A percentile compares a stretch with the other conserved stretches of the same genome.
Conservation (phyloP, 225 moss, liverwort and hornwort species). For the Marchantia polymorpha region DNA sequence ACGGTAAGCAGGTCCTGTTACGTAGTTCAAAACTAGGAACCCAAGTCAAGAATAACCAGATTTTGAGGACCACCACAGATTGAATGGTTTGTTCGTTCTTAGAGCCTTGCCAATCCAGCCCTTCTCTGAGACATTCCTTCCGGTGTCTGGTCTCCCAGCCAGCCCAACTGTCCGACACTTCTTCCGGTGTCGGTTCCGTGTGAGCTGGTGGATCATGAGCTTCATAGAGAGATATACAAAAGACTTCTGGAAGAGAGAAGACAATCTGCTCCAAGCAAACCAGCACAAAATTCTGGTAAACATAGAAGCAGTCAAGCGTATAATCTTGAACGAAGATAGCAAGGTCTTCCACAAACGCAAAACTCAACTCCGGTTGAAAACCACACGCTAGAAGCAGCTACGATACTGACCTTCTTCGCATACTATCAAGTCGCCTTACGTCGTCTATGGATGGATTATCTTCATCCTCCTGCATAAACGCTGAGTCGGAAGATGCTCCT, state of each 20-base stretch:
- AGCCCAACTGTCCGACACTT: conserved; percentile 15
- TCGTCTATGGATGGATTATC: conserved; percentile 32
- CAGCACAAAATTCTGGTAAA: conserved; percentile 14
- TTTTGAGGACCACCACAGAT: conserved; percentile 20
- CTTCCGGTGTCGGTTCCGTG: conserved; percentile 16
- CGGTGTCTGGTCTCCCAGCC: conserved; percentile 14
- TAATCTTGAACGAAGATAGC: not conserved
- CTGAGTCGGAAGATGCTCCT: conserved; percentile 38
- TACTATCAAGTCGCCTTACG: conserved; percentile 31
- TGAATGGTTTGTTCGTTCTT: conserved; percentile 17
- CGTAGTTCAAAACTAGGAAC: not conserved
- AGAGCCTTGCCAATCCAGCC: conserved; percentile 19
- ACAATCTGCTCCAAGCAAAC: conserved; percentile 12
- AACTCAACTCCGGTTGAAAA: not conserved
- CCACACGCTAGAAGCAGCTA: not conserved
- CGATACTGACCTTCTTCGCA: conserved; percentile 44
- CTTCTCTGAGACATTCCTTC: conserved; percentile 4
- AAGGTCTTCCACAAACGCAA: not conserved
- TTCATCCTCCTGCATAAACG: conserved; percentile 39
- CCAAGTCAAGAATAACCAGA: conserved; percentile 19
- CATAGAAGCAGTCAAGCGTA: not conserved
- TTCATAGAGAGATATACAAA: conserved; percentile 21
- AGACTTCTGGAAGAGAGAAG: conserved; percentile 17
- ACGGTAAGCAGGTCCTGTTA: not conserved
- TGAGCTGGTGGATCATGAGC: conserved; percentile 14